Evolutionary conservation across 192 early-diverging fungal genomes (phyloP), one percentile per base, ranked within the genome.

Genomic region (Coemansia sp.): DNA sequence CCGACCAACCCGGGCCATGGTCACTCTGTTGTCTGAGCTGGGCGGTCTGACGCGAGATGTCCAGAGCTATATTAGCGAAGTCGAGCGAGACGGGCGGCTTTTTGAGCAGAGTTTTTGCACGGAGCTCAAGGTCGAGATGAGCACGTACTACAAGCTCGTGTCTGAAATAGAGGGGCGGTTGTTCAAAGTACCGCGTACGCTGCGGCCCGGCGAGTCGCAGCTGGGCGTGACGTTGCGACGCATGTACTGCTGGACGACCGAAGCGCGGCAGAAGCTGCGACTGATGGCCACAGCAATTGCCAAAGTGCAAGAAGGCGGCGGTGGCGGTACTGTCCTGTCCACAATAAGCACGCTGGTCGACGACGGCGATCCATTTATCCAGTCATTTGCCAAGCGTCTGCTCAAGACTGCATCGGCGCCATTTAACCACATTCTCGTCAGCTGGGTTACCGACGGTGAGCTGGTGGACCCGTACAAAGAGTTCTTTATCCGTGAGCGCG

Each of bases 381-480:
- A 90, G 61, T 48, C 85, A 20, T 94, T 94, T 72, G 87, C 93
- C 10, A 77, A 85, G 38, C 70, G 86, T 22, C 83, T 96, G 60
- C 75, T 98, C 38, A 85, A 85, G 64, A 82, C 88, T 48, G 89
- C 90, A 52, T 68, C 94, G 0, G 80, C 77, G 36, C 97, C 97
- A n/a, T 97, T 99, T 70, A 95, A 87, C 68, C 85, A 87, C 57
- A 94, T 94, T 83, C 82, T 99, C 15, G 84, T 86, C 53, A 85
- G 86, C 28, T 99, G 97, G 97, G 86, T 99, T 15, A 94, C 90
- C 36, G 90, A 93, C 58, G 97, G 97, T 26, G 94, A 96, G 74
- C 81, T 99, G 42, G 88, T 89, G 19, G 97, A 99, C 71, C 93
- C 92, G 17, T 89, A 90, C 67, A 83, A 83, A 25, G 97, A 99